These are phyloP conservation scores for Apiospora rasikravindrae DNA, from an alignment of 2,329 filamentous ascomycete species.

Conservation along the genomic window DNA sequence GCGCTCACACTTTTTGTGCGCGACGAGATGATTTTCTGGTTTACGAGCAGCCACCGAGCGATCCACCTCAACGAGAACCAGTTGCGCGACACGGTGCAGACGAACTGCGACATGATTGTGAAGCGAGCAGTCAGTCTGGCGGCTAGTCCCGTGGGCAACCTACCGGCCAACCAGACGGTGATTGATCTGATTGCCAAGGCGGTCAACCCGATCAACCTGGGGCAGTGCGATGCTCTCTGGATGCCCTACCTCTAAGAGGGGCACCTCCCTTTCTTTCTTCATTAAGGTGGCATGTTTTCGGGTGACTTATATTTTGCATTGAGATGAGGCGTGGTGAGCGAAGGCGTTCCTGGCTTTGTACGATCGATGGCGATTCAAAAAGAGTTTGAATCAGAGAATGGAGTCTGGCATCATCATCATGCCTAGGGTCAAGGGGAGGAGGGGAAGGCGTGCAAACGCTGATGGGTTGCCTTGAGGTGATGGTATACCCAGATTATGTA, in stretches of 20 bases:
- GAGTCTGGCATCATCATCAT: background rate
- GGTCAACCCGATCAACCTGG: conserved; percentile 88
- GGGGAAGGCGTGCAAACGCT: background rate
- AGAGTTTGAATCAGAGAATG: background rate
- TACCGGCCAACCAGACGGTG: conserved; percentile 96
- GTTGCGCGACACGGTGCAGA: conserved; percentile 78
- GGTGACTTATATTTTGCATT: background rate
- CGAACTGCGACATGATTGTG: conserved; percentile 89
- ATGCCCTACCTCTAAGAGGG: conserved; percentile 85
- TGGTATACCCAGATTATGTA: background rate
- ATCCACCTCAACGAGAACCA: conserved; percentile 66
- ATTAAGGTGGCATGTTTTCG: background rate
- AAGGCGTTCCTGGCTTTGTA: conserved; percentile 14
- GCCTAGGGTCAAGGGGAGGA: background rate
- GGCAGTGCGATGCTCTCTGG: conserved; percentile 90
- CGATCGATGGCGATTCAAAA: background rate
- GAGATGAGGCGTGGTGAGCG: background rate
- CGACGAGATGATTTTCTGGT: conserved; percentile 98
- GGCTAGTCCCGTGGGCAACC: conserved; percentile 74
- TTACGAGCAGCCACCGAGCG: conserved; percentile 75
- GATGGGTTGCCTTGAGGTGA: background rate
- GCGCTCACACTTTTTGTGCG: conserved; percentile 93
- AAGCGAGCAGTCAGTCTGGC: conserved; percentile 88
- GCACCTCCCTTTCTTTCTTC: background rate
- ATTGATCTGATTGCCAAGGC: conserved; percentile 93